Evolutionary conservation across 1,284 basidiomycete genomes (phyloP).

Genomic region (Ustilago tritici): DNA sequence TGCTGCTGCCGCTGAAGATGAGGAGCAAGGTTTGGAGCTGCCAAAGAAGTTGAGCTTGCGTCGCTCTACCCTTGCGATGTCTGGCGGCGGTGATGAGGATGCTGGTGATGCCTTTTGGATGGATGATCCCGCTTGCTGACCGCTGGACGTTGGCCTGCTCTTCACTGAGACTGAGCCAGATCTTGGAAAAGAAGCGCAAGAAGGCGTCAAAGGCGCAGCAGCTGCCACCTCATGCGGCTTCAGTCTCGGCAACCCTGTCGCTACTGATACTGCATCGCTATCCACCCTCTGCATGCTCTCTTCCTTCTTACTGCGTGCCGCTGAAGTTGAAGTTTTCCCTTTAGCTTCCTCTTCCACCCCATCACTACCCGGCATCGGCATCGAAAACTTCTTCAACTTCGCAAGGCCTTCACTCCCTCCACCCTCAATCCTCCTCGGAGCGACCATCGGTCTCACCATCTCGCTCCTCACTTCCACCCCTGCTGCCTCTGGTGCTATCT

Average conservation of each 20-base stretch:
- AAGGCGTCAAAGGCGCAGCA: slow-evolving; percentile 20
- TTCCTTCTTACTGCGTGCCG: slow-evolving; percentile 1
- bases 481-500: slow-evolving; percentile 30
- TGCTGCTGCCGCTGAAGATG: not conserved
- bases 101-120: not conserved
- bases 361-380: slow-evolving; percentile 9
- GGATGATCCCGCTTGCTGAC: not conserved
- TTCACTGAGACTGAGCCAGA: not conserved
- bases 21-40: not conserved
- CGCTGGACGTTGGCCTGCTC: not conserved
- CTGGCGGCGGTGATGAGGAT: slow-evolving; percentile 28
- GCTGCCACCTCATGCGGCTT: slow-evolving; percentile 36
- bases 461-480: slow-evolving; percentile 11
- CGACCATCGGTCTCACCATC: slow-evolving; percentile 39
- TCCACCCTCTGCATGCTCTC: not conserved
- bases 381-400: slow-evolving; percentile 25
- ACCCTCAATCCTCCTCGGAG: slow-evolving; percentile 32
- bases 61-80: slow-evolving; percentile 24
- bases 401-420: slow-evolving; percentile 30
- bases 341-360: not conserved
- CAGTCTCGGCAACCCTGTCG: slow-evolving; percentile 15
- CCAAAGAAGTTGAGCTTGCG: slow-evolving; percentile 46
- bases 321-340: not conserved
- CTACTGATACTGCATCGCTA: not conserved
- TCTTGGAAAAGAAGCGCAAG: not conserved